Base-by-base conservation (phyloP, 1,284 basidiomycete genomes). In the Pyrrhoderma lamaoense region DNA sequence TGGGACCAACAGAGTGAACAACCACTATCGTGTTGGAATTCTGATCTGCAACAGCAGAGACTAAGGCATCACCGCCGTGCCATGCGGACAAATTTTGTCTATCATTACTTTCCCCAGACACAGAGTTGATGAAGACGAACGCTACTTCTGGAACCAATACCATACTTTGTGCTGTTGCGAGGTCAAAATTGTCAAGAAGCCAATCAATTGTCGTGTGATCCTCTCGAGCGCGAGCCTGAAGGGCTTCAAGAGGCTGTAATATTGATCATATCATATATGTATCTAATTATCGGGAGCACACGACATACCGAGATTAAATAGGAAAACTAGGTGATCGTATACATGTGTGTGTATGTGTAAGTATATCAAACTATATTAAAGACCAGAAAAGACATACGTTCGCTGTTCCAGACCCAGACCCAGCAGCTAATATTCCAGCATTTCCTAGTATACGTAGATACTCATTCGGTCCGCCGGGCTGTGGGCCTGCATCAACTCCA, bases 1-100 rank as follows among this genome's bases (percentile, higher is more conserved):
- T 67, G 0, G 85, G 82, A 0, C 88, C 88, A 49, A 88, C 85
- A 7, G 80, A 80, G 67, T 93, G 83, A 21, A 85, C 74, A 35
- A 93, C 75, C 13, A 94, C 90, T 42, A 93, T 77, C 0, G 88
- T 91, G 68, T 93, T 92, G 59, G 75, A 76, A 66, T 85, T 84
- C 56, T 72, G 67, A 2, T 71, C 70, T 0, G 82, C 81, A 13
- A 84, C 80, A 4, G 80, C 70, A 2, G 67, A 62, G 27, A 85
- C 73, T 21, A 86, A 73, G 8, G 69, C 64, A 58, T 91, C 87
- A 7, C 89, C 89, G 47, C 78, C 76, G 55, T 83, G 72, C 89
- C 88, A 92, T 0, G 87, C 79, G 0, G 86, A 87, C 42, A 93
- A 66, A 64, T 92, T 90, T 57, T 87, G 86, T 37, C 86, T 71